Percentiles rank a stretch among this genome's conserved stretches.
Conservation (phyloP, 805 yeast genomes). For the Candida multigemmis region DNA sequence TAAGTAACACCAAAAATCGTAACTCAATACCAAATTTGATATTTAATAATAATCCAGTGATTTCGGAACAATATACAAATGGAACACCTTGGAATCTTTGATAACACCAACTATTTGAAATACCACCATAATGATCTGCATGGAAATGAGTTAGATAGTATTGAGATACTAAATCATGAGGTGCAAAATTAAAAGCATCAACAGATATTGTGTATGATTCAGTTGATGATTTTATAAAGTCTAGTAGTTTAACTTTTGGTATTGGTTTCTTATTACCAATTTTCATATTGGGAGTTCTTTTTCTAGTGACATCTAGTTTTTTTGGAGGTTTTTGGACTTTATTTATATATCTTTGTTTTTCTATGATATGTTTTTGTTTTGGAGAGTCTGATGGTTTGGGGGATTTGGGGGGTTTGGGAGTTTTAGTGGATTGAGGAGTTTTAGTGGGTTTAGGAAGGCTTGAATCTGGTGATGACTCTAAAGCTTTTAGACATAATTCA, state of each 20-base stretch:
- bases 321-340: no score
- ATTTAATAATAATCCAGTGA: slow-evolving; percentile 53
- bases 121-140: slow-evolving; percentile 89
- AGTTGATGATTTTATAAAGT: slow-evolving; percentile 19
- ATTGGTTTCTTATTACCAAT: slow-evolving; percentile 21
- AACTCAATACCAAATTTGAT: slow-evolving; percentile 47
- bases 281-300: slow-evolving; percentile 4
- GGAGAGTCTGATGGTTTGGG: neutral
- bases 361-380: no score
- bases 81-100: slow-evolving; percentile 36
- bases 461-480: no score
- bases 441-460: no score
- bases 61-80: slow-evolving; percentile 59
- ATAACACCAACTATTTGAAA: slow-evolving; percentile 63
- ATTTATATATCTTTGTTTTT: no score
- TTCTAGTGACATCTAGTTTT: no score
- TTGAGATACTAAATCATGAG: slow-evolving; percentile 34
- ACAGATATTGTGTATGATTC: slow-evolving; percentile 37
- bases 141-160: slow-evolving; percentile 82
- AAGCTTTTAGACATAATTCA: no score
- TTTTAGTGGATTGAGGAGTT: no score
- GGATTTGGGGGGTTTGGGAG: slow-evolving; percentile 1
- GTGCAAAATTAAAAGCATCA: slow-evolving; percentile 55
- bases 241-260: slow-evolving; percentile 47
- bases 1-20: slow-evolving; percentile 31